Percentiles rank a stretch among this genome's conserved stretches.
phyloP scores from a whole-genome alignment of 2,329 filamentous ascomycete genomes.

The Grosmannia penicillata region DNA sequence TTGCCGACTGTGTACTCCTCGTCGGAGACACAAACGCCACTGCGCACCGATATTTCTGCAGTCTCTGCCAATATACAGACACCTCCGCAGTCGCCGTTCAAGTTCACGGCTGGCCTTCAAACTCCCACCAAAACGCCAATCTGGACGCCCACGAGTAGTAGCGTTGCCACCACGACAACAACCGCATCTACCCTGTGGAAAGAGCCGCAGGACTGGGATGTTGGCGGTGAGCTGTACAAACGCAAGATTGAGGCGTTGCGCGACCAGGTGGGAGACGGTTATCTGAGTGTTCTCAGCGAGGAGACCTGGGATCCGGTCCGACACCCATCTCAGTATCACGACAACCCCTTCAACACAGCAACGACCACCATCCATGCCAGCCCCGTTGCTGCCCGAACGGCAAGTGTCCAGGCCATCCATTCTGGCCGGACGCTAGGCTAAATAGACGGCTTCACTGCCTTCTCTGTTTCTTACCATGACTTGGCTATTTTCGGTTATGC shows the following conservation, averaged over 20 bases:
- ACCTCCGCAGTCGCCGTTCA: not conserved
- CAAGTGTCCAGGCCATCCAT: conserved; percentile 32
- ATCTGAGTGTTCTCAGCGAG: conserved; percentile 75
- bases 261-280: conserved; percentile 72
- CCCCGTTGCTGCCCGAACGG: conserved; percentile 20
- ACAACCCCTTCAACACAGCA: conserved; percentile 20
- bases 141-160: conserved; percentile 3
- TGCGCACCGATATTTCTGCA: not conserved
- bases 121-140: conserved; percentile 6
- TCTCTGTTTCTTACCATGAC: not conserved
- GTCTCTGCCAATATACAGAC: not conserved
- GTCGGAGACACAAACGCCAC: conserved; percentile 14
- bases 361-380: conserved; percentile 22
- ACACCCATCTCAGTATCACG: conserved; percentile 20
- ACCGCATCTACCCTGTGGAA: conserved; percentile 16
- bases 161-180: not conserved
- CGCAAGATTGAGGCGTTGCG: conserved; percentile 79
- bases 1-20: conserved; percentile 18
- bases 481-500: not conserved
- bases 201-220: conserved; percentile 43
- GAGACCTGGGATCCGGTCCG: conserved; percentile 45
- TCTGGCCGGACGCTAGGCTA: conserved; percentile 37
- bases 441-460: not conserved
- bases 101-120: not conserved
- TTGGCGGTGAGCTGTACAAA: conserved; percentile 64